phyloP scores from a whole-genome alignment of 2,329 filamentous ascomycete genomes.

The Colletotrichum viniferum region DNA sequence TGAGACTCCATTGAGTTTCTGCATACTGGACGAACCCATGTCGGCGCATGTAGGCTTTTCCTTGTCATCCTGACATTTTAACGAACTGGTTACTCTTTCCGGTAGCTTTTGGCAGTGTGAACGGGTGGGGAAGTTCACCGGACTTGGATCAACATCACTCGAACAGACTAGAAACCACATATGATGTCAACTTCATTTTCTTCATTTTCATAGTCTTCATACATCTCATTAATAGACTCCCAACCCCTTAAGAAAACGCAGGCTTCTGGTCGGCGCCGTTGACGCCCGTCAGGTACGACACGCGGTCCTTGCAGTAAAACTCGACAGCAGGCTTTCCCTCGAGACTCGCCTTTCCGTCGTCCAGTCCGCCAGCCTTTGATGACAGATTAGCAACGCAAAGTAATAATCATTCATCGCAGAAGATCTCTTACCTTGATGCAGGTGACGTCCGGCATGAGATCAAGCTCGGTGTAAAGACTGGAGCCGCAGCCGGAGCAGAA shows the following conservation, averaged over 20 bases:
- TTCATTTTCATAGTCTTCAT: neutral
- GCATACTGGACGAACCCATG: neutral
- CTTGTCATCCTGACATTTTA: neutral
- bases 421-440: slow-evolving; percentile 44
- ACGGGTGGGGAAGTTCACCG: neutral
- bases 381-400: neutral
- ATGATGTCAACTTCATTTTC: neutral
- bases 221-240: neutral
- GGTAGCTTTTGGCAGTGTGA: neutral
- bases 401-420: rapidly evolving
- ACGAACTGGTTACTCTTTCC: neutral
- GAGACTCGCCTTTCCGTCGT: slow-evolving; percentile 49
- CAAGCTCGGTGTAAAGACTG: slow-evolving; percentile 54
- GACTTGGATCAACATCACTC: neutral
- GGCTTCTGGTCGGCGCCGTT: slow-evolving; percentile 53
- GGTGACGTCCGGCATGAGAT: slow-evolving; percentile 54
- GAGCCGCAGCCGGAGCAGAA: slow-evolving; percentile 59
- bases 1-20: neutral
- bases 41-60: neutral
- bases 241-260: neutral
- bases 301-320: slow-evolving; percentile 56
- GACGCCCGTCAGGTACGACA: slow-evolving; percentile 44
- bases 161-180: neutral
- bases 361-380: slow-evolving; percentile 48
- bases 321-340: slow-evolving; percentile 50